Percentiles rank a stretch among this genome's conserved stretches.
These are phyloP conservation scores for Phyllosticta ampelicida DNA, from an alignment of 2,329 filamentous ascomycete species.

Conservation along the genomic window DNA sequence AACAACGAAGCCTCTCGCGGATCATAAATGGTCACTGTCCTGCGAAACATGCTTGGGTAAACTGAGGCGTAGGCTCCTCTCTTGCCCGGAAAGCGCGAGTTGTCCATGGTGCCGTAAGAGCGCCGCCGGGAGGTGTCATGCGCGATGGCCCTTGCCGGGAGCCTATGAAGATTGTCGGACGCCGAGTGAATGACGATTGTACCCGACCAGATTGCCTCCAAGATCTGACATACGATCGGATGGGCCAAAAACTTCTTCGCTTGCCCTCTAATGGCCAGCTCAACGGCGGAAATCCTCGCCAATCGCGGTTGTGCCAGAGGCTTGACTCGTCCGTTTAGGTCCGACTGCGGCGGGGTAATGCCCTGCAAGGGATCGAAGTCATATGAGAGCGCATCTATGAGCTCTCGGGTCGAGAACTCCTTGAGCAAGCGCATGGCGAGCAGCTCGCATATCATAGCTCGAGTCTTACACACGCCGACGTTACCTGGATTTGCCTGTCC, in stretches of 20 bases:
- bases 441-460: constrained; percentile 82
- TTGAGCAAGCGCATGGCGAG: constrained; percentile 81
- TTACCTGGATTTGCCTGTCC: constrained; percentile 71
- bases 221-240: constrained; percentile 80
- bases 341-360: constrained; percentile 41
- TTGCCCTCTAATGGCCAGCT: constrained; percentile 85
- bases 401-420: constrained; percentile 77
- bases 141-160: constrained; percentile 27
- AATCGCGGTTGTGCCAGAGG: constrained; percentile 33
- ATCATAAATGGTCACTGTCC: constrained; percentile 80
- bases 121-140: background rate
- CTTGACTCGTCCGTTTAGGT: constrained; percentile 14
- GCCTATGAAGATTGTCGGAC: constrained; percentile 72
- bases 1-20: constrained; percentile 81
- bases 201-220: constrained; percentile 96
- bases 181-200: constrained; percentile 89
- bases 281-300: constrained; percentile 77
- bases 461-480: constrained; percentile 70
- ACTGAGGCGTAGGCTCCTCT: constrained; percentile 12
- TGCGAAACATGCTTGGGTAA: constrained; percentile 34
- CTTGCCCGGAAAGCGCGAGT: constrained; percentile 1
- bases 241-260: constrained; percentile 89
- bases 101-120: constrained; percentile 15
- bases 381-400: constrained; percentile 90
- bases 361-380: constrained; percentile 91